phyloP scores from a whole-genome alignment of 2,329 filamentous ascomycete genomes.

The Pleurostoma richardsiae region DNA sequence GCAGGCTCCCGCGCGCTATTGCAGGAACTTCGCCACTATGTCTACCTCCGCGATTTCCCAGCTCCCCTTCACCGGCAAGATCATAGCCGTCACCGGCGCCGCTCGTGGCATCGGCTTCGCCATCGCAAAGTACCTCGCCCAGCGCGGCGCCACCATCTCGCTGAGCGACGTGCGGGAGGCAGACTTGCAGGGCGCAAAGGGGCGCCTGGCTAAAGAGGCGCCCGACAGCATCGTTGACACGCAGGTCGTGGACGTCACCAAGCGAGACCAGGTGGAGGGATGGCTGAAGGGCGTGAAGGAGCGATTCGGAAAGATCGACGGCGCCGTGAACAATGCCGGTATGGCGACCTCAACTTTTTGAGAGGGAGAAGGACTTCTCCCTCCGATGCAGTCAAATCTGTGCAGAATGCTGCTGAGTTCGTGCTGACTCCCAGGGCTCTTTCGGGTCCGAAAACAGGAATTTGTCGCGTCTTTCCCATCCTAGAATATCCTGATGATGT shows the following conservation, averaged over 20 bases:
- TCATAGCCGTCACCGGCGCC: neutral
- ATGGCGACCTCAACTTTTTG: neutral
- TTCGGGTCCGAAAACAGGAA: neutral
- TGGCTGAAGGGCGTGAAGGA: neutral
- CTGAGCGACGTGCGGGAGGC: neutral
- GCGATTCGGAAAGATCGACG: neutral
- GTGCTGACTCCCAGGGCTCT: too few relatives aligned
- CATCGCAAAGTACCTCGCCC: neutral
- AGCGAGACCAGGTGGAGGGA: neutral
- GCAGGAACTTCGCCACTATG: too few relatives aligned
- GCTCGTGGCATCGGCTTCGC: neutral
- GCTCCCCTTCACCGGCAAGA: neutral
- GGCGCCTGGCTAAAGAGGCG: neutral
- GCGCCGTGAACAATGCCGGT: neutral
- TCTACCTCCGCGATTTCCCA: too few relatives aligned
- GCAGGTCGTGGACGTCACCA: neutral
- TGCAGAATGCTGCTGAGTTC: too few relatives aligned
- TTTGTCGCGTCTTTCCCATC: neutral
- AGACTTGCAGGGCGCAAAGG: neutral
- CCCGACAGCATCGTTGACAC: neutral
- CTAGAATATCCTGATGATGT: neutral
- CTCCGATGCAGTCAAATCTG: neutral
- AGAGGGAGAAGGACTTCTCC: neutral
- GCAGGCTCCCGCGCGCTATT: too few relatives aligned
- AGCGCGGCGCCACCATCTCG: neutral